Evolutionary conservation across 23 red algal genomes (phyloP), one percentile per base, ranked within the genome.

Genomic region (Gracilaria domingensis): DNA sequence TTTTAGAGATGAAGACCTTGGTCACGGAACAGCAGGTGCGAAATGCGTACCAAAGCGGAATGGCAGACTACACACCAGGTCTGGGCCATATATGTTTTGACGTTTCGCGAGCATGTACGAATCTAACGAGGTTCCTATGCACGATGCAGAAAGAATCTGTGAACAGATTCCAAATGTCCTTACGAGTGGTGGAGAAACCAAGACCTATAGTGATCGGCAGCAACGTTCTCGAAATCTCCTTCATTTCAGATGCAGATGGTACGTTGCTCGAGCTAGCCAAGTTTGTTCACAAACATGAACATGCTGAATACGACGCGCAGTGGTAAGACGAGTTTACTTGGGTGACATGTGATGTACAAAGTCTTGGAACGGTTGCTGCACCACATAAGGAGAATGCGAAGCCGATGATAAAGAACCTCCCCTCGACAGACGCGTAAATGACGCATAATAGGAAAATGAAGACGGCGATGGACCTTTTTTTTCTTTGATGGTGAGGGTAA

Each of bases 81-180:
- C 44, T 73, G 25, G 83, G 83, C 3, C 83, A 87, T 54, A 87
- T 87, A 33, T 87, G 66, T 28, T 57, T 87, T 87, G 61, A 87
- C 44, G 21, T 75, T n/a, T 34, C 83, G 24, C 45, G 83, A 32
- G 83, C 83, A 24, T 50, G 66, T 16, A 57, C 64, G 21, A 29
- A 54, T 72, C 66, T 87, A 33, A 50, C 8, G 23, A 75, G 29
- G 83, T 75, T 74, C 66, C 47, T 71, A 34, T n/a, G 26, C 26
- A 75, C 61, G 26, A 33, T 72, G 37, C 64, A 87, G 32, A 59
- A 87, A 38, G 64, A 72, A 55, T 73, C 83, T 13, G n/a, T 75
- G 26, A 25, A 72, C 30, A 44, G 83, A 25, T 87, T 71, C 42
- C 59, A 67, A 26, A 87, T 69, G 66, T 25, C 61, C 25, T 42